Evolutionary conservation across 495 filamentous ascomycete genomes (phyloP), one percentile per base, ranked within the genome.

Genomic region (Neurospora pannonica): DNA sequence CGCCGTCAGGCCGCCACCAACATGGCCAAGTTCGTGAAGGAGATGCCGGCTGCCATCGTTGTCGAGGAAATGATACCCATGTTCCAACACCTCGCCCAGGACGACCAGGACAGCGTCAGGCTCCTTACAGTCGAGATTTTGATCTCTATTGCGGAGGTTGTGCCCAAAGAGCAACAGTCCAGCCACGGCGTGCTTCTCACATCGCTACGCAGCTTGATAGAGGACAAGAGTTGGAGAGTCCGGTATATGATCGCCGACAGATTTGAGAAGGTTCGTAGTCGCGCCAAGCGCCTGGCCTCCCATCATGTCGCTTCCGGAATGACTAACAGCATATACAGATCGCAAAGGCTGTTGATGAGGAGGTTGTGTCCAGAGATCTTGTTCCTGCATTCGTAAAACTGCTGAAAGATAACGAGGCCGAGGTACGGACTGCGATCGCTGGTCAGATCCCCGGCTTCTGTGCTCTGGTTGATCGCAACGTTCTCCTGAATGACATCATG

Each of bases 21-120:
- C 85, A 86, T 99, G 77, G 93, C 95, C 74, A 99, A 98, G 82
- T 98, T 99, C 75, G 94, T 98, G 74, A 97, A 97, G 85, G 93
- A 93, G 80, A 97, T 98, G 94, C 90, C 94, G 24, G 88, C 94
- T 36, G 86, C 90, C 71, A 90, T 97, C 77, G 92, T 98, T 75
- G 94, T 98, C 76, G 93, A 97, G 39, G 96, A 99, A 84, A 98
- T 99, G 93, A 98, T 99, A 85, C 94, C 95, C 81, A 89, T 98
- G 72, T 98, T 98, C 85, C 95, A 98, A 84, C 96, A 97, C 83
- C 90, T 99, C 60, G 94, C 95, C 34, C 88, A 90, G 76, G 96
- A 99, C 78, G 96, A 99, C 79, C 96, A 99, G 83, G 96, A 99
- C 80, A 98, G 96, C 78, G 96, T 99, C 70, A 91, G 96, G 73